Evolutionary conservation across 106 monocot species (phyloP).

Genomic region (Dendrobium nobile): DNA sequence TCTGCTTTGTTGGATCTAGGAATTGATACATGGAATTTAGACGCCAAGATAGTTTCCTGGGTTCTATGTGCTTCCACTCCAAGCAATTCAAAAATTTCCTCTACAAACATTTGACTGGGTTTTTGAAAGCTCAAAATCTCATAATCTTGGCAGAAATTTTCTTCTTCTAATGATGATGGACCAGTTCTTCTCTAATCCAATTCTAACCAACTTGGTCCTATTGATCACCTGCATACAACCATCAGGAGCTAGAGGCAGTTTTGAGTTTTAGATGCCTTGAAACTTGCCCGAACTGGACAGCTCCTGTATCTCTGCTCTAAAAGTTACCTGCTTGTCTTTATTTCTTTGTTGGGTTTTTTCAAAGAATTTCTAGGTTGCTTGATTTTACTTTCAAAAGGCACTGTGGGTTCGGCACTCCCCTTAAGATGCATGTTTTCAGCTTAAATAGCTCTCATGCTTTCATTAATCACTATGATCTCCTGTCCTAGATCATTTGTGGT

Average conservation of each 20-base stretch:
- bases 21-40: conserved; percentile 10
- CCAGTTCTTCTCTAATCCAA: conserved; percentile 15
- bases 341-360: conserved; percentile 6
- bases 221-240: conserved; percentile 2
- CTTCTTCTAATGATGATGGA: conserved; percentile 12
- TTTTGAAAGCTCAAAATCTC: conserved; percentile 19
- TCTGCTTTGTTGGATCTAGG: conserved; percentile 25
- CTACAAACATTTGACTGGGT: conserved; percentile 10
- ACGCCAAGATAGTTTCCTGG: conserved; percentile 13
- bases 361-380: conserved; percentile 14
- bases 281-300: background rate
- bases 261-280: conserved; percentile 13
- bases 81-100: conserved; percentile 17
- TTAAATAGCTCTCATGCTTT: conserved; percentile 20
- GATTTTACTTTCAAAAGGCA: conserved; percentile 14
- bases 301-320: conserved; percentile 15
- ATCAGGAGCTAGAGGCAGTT: conserved; percentile 14
- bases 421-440: conserved; percentile 26
- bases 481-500: conserved; percentile 22
- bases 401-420: conserved; percentile 11
- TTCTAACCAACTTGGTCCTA: conserved; percentile 13
- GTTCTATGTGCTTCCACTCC: conserved; percentile 21
- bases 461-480: conserved; percentile 21
- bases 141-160: conserved; percentile 16
- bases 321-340: conserved; percentile 6